Evolutionary conservation across 2,329 filamentous ascomycete genomes (phyloP).

Genomic region (Cercospora janseana): DNA sequence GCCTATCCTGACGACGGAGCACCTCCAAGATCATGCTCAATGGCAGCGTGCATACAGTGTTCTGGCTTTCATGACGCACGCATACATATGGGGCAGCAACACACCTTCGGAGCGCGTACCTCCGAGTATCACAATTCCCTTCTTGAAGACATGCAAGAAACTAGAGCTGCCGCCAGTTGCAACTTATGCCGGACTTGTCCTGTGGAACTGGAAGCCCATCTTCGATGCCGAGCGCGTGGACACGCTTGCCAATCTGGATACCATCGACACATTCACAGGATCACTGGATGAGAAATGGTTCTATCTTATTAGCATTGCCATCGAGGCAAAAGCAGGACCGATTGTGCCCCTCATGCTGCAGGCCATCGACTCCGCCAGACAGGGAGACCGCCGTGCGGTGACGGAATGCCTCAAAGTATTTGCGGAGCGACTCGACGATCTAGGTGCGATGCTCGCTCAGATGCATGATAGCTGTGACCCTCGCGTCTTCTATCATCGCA

Average conservation of each 20-base stretch:
- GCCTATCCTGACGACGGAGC: conserved; percentile 77
- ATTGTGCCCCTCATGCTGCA: conserved; percentile 85
- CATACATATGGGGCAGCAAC: conserved; percentile 85
- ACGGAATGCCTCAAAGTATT: conserved; percentile 75
- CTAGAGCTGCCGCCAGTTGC: conserved; percentile 89
- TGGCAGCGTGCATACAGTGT: conserved; percentile 86
- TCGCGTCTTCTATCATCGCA: conserved; percentile 90
- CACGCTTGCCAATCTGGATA: conserved; percentile 81
- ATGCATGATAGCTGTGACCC: conserved; percentile 98
- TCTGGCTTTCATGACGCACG: conserved; percentile 75
- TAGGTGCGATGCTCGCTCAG: conserved; percentile 72
- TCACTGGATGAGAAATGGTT: conserved; percentile 98
- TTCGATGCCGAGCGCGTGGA: conserved; percentile 81
- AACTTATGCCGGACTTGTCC: conserved; percentile 84
- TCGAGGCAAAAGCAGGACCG: conserved; percentile 85
- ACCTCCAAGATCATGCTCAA: conserved; percentile 79
- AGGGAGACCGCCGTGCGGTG: conserved; percentile 67
- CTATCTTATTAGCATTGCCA: conserved; percentile 91
- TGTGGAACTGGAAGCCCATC: conserved; percentile 97
- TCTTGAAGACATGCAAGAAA: conserved; percentile 66
- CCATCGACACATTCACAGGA: conserved; percentile 86
- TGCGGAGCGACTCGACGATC: conserved; percentile 82
- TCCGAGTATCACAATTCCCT: conserved; percentile 75
- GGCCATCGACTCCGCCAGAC: conserved; percentile 76
- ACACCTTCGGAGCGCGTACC: conserved; percentile 70